These are phyloP conservation scores for Penicillium maclennaniae DNA, from an alignment of 495 filamentous ascomycete genomes.

Conservation along the genomic window DNA sequence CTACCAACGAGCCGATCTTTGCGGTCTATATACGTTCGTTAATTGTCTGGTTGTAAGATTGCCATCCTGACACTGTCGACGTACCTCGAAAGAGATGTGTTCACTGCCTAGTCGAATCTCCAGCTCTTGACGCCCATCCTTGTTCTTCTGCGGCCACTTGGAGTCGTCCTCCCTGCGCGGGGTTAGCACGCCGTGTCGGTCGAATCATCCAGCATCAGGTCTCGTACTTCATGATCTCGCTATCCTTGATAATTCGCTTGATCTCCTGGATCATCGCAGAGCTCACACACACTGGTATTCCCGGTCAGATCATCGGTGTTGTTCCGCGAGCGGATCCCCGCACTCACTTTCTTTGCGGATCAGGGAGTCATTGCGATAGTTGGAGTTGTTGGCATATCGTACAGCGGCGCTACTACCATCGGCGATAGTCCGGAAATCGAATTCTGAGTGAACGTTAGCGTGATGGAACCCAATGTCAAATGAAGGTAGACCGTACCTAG, in stretches of 20 bases:
- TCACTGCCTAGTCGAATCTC: constrained; percentile 94
- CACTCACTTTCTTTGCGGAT: constrained; percentile 98
- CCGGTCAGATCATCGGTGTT: constrained; percentile 19
- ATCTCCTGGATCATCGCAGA: constrained; percentile 89
- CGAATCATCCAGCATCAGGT: neutral
- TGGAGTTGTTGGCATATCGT: constrained; percentile 98
- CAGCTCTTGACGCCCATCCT: constrained; percentile 94
- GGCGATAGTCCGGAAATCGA: constrained; percentile 88
- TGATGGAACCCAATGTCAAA: neutral
- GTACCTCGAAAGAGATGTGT: constrained; percentile 96
- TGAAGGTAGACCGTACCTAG: constrained; percentile 58
- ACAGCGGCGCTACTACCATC: constrained; percentile 95
- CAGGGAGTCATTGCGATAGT: constrained; percentile 97
- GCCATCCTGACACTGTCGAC: neutral
- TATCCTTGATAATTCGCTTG: constrained; percentile 93
- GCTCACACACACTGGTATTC: constrained; percentile 84
- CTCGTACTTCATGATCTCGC: constrained; percentile 93
- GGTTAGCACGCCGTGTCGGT: constrained; percentile 10
- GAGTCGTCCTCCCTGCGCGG: constrained; percentile 83
- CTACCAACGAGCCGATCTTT: constrained; percentile 95
- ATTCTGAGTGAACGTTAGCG: constrained; percentile 61
- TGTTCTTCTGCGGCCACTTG: constrained; percentile 99
- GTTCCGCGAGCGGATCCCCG: constrained; percentile 1
- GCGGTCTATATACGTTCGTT: constrained; percentile 63
- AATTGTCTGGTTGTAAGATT: neutral